A percentile compares a stretch with the other conserved stretches of the same genome.
These are phyloP conservation scores for Ogataea hybrid DNA, from an alignment of 1,139 yeast genomes.

Conservation along the genomic window DNA sequence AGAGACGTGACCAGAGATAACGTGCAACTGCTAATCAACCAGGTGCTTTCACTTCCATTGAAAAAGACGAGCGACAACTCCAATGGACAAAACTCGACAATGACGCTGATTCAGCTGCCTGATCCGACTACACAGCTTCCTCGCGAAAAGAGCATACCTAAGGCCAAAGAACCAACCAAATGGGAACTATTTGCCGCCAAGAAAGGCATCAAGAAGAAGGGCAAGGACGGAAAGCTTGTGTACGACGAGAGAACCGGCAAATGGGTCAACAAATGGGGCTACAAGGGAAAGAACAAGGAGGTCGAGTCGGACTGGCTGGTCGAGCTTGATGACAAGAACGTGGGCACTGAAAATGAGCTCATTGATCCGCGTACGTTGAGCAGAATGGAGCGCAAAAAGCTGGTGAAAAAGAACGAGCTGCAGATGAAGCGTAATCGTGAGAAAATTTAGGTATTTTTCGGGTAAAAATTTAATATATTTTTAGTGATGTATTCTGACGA, in stretches of 20 bases:
- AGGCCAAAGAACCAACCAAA: slow-evolving; percentile 85
- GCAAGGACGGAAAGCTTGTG: slow-evolving; percentile 86
- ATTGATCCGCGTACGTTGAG: slow-evolving; percentile 81
- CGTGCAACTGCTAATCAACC: slow-evolving; percentile 86
- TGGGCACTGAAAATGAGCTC: slow-evolving; percentile 66
- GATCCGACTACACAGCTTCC: slow-evolving; percentile 83
- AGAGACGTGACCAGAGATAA: slow-evolving; percentile 82
- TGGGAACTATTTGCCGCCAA: slow-evolving; percentile 97
- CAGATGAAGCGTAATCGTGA: slow-evolving; percentile 76
- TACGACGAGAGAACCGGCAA: slow-evolving; percentile 87
- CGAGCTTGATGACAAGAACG: slow-evolving; percentile 78
- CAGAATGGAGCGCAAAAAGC: slow-evolving; percentile 80
- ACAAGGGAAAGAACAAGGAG: slow-evolving; percentile 86
- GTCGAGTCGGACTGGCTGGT: slow-evolving; percentile 93
- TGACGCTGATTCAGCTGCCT: slow-evolving; percentile 84
- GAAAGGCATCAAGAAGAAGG: slow-evolving; percentile 92
- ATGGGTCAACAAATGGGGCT: slow-evolving; percentile 99
- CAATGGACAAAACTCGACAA: slow-evolving; percentile 63
- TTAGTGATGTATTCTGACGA: slow-evolving; percentile 8
- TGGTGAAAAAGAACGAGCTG: slow-evolving; percentile 80
- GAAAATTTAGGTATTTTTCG: slow-evolving; percentile 5
- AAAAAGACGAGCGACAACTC: slow-evolving; percentile 76
- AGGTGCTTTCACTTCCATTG: slow-evolving; percentile 83
- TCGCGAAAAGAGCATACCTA: slow-evolving; percentile 93
- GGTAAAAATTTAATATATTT: neutral